Base-by-base conservation (phyloP, 148 eudicot species). In the Salicornia ramosissima region DNA sequence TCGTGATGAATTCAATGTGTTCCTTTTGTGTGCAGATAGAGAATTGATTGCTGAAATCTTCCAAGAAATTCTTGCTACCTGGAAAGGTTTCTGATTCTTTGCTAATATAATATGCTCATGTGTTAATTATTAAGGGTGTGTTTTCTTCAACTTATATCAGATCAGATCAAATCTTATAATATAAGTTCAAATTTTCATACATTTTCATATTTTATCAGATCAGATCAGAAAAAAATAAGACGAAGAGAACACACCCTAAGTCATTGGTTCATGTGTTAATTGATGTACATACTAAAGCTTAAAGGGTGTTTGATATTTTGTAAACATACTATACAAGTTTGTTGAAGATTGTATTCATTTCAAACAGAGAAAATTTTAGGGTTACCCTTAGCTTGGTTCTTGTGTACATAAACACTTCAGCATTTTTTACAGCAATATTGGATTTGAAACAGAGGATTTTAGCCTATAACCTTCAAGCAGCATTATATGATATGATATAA, bases 71-170 rank as follows among this genome's bases (percentile, higher is more conserved):
- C 96, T 94, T 54, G 81, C 75, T 64, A 78, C 89, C 14, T 94
- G 98, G 98, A 94, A 90, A 77, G 98, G 97, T 6, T 94, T 87
- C 88, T 92, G 70, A 87, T 60, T 65, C 39, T 55, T 52, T 53
- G 10, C 8, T 50, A 22, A 33, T 46, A 22, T 16, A n/a, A 42
- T 73, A n/a, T 31, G 53, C 58, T 66, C 70, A 39, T 31, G 42
- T 59, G 12, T 33, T 22, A 16, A 52, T 24, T 53, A 14, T 39
- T n/a, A n/a, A n/a, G n/a, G n/a, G n/a, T n/a, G n/a, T n/a, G n/a
- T n/a, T n/a, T n/a, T n/a, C n/a, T n/a, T n/a, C n/a, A n/a, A n/a
- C n/a, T n/a, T n/a, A n/a, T n/a, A n/a, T n/a, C n/a, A n/a, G n/a
- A n/a, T n/a, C n/a, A n/a, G n/a, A n/a, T n/a, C n/a, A n/a, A n/a